Evolutionary conservation across 371 early-diverging fungal genomes (phyloP).

Genomic region (Haplosporangium sp.): DNA sequence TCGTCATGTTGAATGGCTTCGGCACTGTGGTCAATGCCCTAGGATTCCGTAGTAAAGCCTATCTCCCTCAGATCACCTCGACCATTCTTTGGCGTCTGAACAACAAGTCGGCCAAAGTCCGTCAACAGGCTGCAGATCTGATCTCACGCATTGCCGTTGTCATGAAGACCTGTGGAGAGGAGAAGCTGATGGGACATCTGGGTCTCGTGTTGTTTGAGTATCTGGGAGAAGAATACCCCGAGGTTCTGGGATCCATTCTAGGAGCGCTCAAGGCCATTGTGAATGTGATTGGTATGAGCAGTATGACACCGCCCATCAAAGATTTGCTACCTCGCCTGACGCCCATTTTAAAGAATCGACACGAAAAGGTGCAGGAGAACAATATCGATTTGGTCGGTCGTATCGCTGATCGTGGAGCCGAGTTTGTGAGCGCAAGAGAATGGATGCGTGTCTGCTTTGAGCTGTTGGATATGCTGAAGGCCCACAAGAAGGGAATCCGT

Average conservation of each 20-base stretch:
- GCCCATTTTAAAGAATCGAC: slow-evolving; percentile 96
- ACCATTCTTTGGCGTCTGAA: slow-evolving; percentile 97
- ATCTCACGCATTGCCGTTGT: slow-evolving; percentile 94
- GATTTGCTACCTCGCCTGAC: slow-evolving; percentile 96
- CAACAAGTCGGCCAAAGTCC: slow-evolving; percentile 95
- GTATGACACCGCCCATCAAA: slow-evolving; percentile 98
- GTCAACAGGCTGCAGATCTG: slow-evolving; percentile 97
- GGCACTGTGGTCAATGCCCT: slow-evolving; percentile 94
- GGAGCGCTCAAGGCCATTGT: slow-evolving; percentile 93
- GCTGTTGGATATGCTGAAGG: slow-evolving; percentile 94
- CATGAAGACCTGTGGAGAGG: slow-evolving; percentile 95
- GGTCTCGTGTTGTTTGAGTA: slow-evolving; percentile 95
- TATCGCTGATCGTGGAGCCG: slow-evolving; percentile 98
- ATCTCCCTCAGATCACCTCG: slow-evolving; percentile 92
- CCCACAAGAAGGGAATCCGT: slow-evolving; percentile 95
- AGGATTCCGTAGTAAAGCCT: slow-evolving; percentile 90
- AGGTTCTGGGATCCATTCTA: slow-evolving; percentile 95
- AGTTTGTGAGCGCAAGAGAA: slow-evolving; percentile 96
- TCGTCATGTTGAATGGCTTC: slow-evolving; percentile 94
- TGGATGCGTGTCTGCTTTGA: slow-evolving; percentile 99
- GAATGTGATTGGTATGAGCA: slow-evolving; percentile 96
- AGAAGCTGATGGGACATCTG: slow-evolving; percentile 91
- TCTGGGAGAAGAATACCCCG: slow-evolving; percentile 98
- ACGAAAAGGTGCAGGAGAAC: slow-evolving; percentile 95
- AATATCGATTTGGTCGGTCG: slow-evolving; percentile 94